Evolutionary conservation across 331 rosid species (phyloP).

Genomic region (Pyracantha coccinea): DNA sequence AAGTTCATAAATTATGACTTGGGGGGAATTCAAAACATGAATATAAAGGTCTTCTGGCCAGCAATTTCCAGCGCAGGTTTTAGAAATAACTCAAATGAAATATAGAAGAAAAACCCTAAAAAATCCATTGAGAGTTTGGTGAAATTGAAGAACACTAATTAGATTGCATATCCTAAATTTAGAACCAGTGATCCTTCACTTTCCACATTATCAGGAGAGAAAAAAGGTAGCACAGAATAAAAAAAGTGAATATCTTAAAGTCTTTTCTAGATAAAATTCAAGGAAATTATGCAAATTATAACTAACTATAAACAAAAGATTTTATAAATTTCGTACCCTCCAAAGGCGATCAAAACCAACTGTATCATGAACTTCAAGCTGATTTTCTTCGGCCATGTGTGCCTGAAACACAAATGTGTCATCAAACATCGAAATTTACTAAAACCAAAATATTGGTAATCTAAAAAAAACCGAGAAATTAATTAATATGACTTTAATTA

Average conservation of each 20-base stretch:
- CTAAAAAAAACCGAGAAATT: too few relatives aligned
- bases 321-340: constrained; percentile 15
- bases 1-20: too few relatives aligned
- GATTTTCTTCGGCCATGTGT: constrained; percentile 18
- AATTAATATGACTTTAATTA: too few relatives aligned
- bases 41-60: too few relatives aligned
- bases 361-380: constrained; percentile 14
- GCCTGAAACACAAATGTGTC: constrained; percentile 27
- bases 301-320: background rate
- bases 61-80: background rate
- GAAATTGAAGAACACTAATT: background rate
- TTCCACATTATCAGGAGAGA: background rate
- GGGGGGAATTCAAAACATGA: too few relatives aligned
- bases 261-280: background rate
- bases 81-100: background rate
- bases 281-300: background rate
- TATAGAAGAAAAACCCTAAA: background rate
- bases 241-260: background rate
- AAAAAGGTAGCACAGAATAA: background rate
- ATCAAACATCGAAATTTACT: background rate
- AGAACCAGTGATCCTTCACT: background rate
- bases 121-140: background rate
- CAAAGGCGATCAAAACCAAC: constrained; percentile 21
- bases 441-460: too few relatives aligned
- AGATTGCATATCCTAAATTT: background rate